A percentile compares a stretch with the other conserved stretches of the same genome.
These are phyloP conservation scores for Areca catechu DNA, from an alignment of 176 grass and related monocot species.

Conservation along the genomic window DNA sequence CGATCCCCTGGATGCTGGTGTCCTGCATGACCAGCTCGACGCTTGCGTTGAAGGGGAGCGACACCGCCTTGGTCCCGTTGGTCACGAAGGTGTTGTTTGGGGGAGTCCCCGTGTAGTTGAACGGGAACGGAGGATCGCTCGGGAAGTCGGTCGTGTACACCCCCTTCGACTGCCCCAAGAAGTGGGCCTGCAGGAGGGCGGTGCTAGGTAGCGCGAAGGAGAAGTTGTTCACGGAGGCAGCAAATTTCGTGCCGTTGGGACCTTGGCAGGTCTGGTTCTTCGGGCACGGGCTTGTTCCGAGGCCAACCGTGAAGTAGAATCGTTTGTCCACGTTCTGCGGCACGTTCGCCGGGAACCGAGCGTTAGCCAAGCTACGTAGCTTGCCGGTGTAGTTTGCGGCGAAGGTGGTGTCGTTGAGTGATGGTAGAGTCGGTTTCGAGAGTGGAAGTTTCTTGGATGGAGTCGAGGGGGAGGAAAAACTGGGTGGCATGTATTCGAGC, in stretches of 20 bases:
- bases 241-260: conserved; percentile 4
- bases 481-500: neutral
- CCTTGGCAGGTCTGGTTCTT: conserved; percentile 5
- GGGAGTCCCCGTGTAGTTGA: conserved; percentile 6
- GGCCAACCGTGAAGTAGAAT: conserved; percentile 5
- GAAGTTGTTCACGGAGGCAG: neutral
- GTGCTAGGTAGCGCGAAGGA: neutral
- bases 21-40: conserved; percentile 7
- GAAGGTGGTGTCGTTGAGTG: neutral
- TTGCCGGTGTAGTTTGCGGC: conserved; percentile 2
- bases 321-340: neutral
- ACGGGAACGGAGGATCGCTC: neutral
- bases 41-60: conserved; percentile 1
- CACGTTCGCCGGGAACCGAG: neutral
- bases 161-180: neutral
- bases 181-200: neutral
- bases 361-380: neutral
- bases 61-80: neutral
- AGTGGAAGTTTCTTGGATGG: conserved; percentile 34
- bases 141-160: conserved; percentile 3
- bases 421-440: conserved; percentile 12
- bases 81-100: conserved; percentile 1
- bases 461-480: neutral
- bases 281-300: neutral
- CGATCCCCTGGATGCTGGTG: neutral